Evolutionary conservation across 306 rosid genomes (phyloP), one percentile per base, ranked within the genome.

Genomic region (Prunus persica): DNA sequence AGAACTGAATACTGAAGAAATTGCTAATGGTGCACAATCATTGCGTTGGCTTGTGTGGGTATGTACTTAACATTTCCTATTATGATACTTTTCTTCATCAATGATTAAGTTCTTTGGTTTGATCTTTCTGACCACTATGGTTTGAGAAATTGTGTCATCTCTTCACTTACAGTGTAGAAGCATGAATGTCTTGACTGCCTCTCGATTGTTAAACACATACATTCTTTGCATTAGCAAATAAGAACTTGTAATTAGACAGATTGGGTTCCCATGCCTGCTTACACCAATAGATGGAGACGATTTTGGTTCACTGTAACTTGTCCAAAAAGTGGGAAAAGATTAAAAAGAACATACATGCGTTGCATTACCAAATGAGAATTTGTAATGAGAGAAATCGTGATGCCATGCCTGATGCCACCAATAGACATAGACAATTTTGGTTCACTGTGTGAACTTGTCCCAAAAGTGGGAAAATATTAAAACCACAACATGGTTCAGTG

Each of bases 21-120:
- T 92, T 57, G 88, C 76, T 45, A 81, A 80, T 79, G 96, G 96
- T 52, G 88, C 92, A 68, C 88, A 84, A 70, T 92, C 93, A 43
- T 80, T 95, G 78, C 81, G 92, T 70, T 92, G 98, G 98, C 93
- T 95, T 77, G 90, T 90, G 51, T 95, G 96, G 98, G 97, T 90
- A 88, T 55, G 85, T 62, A 70, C 74, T 66, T 6, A 0, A 45
- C 60, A 60, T 69, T 50, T 55, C 28, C 22, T 45, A 2, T 41
- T 18, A 27, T 38, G 20, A 49, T 34, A 18, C 32, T 68, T 32
- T 45, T 74, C 20, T 57, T 71, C 28, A 19, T 52, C 60, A 50
- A 9, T 13, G 8, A 18, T 38, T 4, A 30, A 43, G 10, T n/a
- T 8, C 14, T 20, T 54, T 49, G 38, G 60, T 49, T 45, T 55